Percentiles rank a stretch among this genome's conserved stretches.
Conservation (phyloP, 495 filamentous ascomycete species). For the Hypoxylon fuscum region DNA sequence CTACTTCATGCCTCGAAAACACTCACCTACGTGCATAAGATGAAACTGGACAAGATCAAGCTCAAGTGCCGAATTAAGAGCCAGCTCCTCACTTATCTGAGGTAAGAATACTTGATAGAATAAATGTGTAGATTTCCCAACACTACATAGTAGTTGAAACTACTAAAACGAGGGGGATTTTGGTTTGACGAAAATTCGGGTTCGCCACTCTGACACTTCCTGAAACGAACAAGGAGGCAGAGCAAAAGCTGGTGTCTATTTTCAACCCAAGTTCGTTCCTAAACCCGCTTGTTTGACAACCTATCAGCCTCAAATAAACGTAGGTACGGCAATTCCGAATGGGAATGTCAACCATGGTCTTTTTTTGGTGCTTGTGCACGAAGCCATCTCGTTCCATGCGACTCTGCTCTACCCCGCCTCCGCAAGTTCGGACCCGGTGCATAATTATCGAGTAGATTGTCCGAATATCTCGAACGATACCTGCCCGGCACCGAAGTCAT, state of each 20-base stretch:
- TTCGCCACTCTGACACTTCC: slow-evolving; percentile 25
- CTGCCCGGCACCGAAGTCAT: slow-evolving; percentile 5
- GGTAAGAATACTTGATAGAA: no score
- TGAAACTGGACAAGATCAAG: no score
- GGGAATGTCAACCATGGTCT: not conserved
- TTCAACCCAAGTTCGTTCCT: slow-evolving; percentile 13
- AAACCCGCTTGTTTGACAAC: slow-evolving; percentile 4
- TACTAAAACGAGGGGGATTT: not conserved
- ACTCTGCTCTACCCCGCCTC: not conserved
- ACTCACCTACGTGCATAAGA: no score
- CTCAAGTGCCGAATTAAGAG: no score
- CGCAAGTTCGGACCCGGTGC: slow-evolving; percentile 1
- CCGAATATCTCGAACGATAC: no score
- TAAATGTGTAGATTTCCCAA: no score
- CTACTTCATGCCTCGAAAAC: no score
- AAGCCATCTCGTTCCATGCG: not conserved
- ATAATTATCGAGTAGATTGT: no score
- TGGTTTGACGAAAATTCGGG: slow-evolving; percentile 4
- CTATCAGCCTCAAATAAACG: slow-evolving; percentile 15
- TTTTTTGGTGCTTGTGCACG: no score
- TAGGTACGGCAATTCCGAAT: not conserved
- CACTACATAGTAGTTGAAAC: no score
- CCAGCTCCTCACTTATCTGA: no score
- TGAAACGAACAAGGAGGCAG: slow-evolving; percentile 32
- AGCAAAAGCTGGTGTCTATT: slow-evolving; percentile 32